Evolutionary conservation across 331 rosid species (phyloP).

Genomic region (Phaseolus coccineus): DNA sequence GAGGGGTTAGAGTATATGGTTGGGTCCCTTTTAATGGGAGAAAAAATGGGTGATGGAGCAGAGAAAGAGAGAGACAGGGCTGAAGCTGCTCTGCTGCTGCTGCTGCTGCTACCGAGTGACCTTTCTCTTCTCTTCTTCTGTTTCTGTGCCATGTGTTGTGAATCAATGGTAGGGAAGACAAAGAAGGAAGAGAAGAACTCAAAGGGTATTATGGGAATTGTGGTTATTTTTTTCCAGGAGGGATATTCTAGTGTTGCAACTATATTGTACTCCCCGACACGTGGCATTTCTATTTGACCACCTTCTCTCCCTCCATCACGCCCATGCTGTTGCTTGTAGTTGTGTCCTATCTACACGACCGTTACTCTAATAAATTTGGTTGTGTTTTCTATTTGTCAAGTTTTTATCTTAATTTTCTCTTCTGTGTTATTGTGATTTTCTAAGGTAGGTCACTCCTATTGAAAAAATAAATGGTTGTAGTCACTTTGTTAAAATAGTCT

Average conservation of each 20-base stretch:
- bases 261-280: constrained; percentile 22
- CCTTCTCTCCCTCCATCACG: neutral
- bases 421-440: neutral
- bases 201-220: constrained; percentile 45
- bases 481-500: too few relatives aligned
- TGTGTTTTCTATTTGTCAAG: neutral
- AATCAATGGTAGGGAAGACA: neutral
- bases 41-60: neutral
- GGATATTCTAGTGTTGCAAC: constrained; percentile 43
- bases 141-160: constrained; percentile 43
- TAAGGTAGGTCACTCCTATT: too few relatives aligned
- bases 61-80: constrained; percentile 9
- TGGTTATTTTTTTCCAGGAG: neutral
- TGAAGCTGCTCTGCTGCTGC: constrained; percentile 24
- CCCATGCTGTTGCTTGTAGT: neutral
- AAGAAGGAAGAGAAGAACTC: neutral
- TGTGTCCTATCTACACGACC: neutral
- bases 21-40: neutral
- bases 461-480: too few relatives aligned
- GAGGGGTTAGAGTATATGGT: neutral
- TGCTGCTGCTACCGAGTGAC: neutral
- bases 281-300: constrained; percentile 43
- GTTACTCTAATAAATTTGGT: neutral
- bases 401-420: neutral
- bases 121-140: constrained; percentile 9